Conservation (phyloP, 1,284 basidiomycete species). For the Abortiporus biennis region DNA sequence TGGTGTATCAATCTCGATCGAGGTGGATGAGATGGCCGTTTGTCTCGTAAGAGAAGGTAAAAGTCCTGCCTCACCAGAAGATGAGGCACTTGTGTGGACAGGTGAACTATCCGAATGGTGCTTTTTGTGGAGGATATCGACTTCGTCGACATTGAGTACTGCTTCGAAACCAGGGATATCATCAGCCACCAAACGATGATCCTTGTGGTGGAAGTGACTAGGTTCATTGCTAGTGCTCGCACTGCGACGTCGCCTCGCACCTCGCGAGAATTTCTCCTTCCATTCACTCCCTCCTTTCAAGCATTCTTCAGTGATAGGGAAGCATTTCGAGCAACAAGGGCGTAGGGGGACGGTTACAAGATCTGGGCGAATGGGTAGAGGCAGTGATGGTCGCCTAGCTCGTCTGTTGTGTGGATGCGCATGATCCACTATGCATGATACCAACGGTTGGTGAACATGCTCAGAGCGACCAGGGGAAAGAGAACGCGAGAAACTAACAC, state of each 20-base stretch:
- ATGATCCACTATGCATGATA: slow-evolving; percentile 22
- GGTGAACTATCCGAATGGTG: slow-evolving; percentile 1
- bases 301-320: slow-evolving; percentile 40
- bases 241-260: slow-evolving; percentile 51
- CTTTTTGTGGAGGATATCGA: slow-evolving; percentile 40
- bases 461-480: slow-evolving; percentile 14
- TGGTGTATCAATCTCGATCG: too few relatives aligned
- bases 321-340: slow-evolving; percentile 53
- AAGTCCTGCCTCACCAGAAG: slow-evolving; percentile 5
- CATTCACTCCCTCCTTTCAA: slow-evolving; percentile 42
- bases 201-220: slow-evolving; percentile 9
- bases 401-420: slow-evolving; percentile 10
- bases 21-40: too few relatives aligned
- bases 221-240: slow-evolving; percentile 30
- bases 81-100: neutral
- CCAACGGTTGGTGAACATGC: slow-evolving; percentile 16
- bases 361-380: slow-evolving; percentile 19
- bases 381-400: slow-evolving; percentile 17
- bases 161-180: slow-evolving; percentile 22
- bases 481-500: slow-evolving; percentile 11
- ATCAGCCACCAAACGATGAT: slow-evolving; percentile 17
- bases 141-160: slow-evolving; percentile 47
- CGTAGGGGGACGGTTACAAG: slow-evolving; percentile 46
- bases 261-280: slow-evolving; percentile 54
- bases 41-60: slow-evolving; percentile 11